Evolutionary conservation across 768 basidiomycete species (phyloP).

Genomic region (Boletus reticuloceps): DNA sequence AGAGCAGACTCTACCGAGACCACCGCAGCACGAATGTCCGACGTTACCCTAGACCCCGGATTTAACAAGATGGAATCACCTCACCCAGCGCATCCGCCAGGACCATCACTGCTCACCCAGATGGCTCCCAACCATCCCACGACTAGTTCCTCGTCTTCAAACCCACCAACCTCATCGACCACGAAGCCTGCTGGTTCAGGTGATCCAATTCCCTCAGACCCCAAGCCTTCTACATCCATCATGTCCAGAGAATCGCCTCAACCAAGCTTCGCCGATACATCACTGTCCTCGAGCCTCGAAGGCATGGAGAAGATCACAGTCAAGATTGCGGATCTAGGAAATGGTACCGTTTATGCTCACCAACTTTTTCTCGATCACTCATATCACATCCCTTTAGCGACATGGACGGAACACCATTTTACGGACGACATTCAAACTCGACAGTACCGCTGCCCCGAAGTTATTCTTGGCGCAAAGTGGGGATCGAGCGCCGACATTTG

Average conservation of each 20-base stretch:
- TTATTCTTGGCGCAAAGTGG: slow-evolving; percentile 96
- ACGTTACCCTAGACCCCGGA: slow-evolving; percentile 41
- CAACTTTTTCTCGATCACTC: not conserved
- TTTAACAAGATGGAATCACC: slow-evolving; percentile 40
- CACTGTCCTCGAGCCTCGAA: slow-evolving; percentile 32
- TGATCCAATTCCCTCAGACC: slow-evolving; percentile 14
- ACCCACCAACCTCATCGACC: slow-evolving; percentile 27
- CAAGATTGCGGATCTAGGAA: slow-evolving; percentile 98
- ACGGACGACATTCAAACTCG: slow-evolving; percentile 98
- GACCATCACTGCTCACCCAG: slow-evolving; percentile 74
- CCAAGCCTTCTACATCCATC: slow-evolving; percentile 27
- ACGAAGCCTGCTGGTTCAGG: slow-evolving; percentile 21
- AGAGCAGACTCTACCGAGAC: slow-evolving; percentile 40
- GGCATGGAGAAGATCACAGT: slow-evolving; percentile 80
- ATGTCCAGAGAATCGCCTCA: slow-evolving; percentile 30
- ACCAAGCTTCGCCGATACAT: slow-evolving; percentile 23
- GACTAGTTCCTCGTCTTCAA: slow-evolving; percentile 21
- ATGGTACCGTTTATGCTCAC: slow-evolving; percentile 53
- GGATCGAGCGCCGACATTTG: slow-evolving; percentile 94
- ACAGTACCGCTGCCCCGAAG: slow-evolving; percentile 97
- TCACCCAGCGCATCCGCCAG: slow-evolving; percentile 40
- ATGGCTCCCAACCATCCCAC: slow-evolving; percentile 46
- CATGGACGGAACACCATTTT: slow-evolving; percentile 93
- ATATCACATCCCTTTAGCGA: slow-evolving; percentile 41
- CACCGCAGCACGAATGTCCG: slow-evolving; percentile 50